Evolutionary conservation across 257 asterid species (phyloP), one percentile per base, ranked within the genome.

Genomic region (Mitragyna speciosa): DNA sequence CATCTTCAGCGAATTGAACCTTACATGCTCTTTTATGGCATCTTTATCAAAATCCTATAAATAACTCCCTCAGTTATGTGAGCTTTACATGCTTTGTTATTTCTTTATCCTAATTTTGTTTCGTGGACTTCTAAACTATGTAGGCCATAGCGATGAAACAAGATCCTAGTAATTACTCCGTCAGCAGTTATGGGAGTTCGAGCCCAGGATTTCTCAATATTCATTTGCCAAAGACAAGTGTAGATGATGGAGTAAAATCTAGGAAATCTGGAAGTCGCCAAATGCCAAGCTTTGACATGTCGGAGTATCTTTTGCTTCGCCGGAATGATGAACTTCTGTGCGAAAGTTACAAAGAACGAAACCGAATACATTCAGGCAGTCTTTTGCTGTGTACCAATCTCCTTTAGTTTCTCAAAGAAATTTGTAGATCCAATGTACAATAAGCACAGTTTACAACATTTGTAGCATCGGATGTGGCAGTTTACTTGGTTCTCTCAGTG

Each of bases 101-200:
- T 39, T 31, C 14, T 49, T 49, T 28, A 5, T 19, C n/a, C 63
- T 22, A 7, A 20, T 19, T 19, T 19, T 31, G 7, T 28, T 15
- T 64, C 17, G 24, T 51, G 16, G 10, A 12, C 30, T 66, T 39
- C 24, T 73, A 54, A 77, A 70, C 66, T 33, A 12, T 74, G 56
- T 81, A 92, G 97, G 97, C 80, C 22, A 70, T 28, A 28, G 43
- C 65, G 41, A 66, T 73, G 51, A 68, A 78, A 59, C 81, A 79
- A 24, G 92, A 86, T 47, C 83, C 75, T 2, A 76, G 88, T 86
- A 61, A 82, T 79, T 79, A 85, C 83, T 84, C 96, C 52, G 49
- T 76, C 74, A 89, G 96, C 89, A 90, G 96, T 79, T 87, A 78
- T n/a, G 96, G 92, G 68, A 92, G 98, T 84, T 92, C 92, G 89